Conservation (phyloP, 2,329 filamentous ascomycete species). For the Cadophora sp. region DNA sequence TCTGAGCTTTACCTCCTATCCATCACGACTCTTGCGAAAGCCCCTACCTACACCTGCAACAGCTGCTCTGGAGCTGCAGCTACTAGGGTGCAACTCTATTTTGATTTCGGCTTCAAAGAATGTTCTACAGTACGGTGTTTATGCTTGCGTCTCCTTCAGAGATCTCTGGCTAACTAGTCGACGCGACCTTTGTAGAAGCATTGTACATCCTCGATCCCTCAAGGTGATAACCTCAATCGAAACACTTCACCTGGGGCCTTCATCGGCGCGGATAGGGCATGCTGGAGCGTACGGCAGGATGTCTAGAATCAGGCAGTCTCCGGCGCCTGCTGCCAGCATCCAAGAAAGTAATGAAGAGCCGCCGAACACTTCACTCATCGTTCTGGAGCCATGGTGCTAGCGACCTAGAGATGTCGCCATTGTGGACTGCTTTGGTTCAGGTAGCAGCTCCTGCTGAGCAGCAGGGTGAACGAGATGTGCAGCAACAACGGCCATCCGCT, state of each 20-base stretch:
- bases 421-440: constrained; percentile 42
- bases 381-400: constrained; percentile 62
- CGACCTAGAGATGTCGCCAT: constrained; percentile 43
- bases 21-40: background rate
- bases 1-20: constrained; percentile 17
- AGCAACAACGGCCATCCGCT: constrained; percentile 24
- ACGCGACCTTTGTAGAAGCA: constrained; percentile 9
- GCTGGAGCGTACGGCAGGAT: constrained; percentile 65
- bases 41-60: background rate
- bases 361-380: constrained; percentile 58
- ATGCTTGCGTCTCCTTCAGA: background rate
- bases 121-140: constrained; percentile 33
- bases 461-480: constrained; percentile 21
- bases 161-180: background rate
- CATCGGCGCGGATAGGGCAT: constrained; percentile 50
- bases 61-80: background rate
- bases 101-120: constrained; percentile 29
- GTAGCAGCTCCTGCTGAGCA: constrained; percentile 30
- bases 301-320: constrained; percentile 61
- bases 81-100: background rate
- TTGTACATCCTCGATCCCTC: constrained; percentile 5
- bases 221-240: constrained; percentile 19
- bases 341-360: constrained; percentile 45
- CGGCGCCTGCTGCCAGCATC: constrained; percentile 54
- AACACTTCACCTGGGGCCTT: constrained; percentile 15